Percentiles rank a stretch among this genome's conserved stretches.
These are phyloP conservation scores for Fusarium zealandicum DNA, from an alignment of 2,329 filamentous ascomycete species.

Conservation along the genomic window DNA sequence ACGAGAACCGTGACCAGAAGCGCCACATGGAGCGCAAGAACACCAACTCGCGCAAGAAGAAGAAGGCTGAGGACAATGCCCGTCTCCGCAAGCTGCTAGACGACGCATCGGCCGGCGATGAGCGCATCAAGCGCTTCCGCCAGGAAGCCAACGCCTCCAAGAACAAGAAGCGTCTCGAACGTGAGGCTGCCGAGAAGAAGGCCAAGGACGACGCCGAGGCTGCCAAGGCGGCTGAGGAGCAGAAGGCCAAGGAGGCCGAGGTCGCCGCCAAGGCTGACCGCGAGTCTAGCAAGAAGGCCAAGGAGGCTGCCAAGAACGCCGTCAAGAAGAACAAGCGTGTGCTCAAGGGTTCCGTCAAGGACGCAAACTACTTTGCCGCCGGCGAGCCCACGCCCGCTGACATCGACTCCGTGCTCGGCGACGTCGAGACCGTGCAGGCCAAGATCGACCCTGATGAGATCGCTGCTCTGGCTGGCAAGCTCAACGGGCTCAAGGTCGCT, in stretches of 20 bases:
- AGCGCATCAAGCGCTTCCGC: constrained; percentile 97
- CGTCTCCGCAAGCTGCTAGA: constrained; percentile 91
- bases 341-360: constrained; percentile 91
- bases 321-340: constrained; percentile 99
- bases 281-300: constrained; percentile 88
- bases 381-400: constrained; percentile 76
- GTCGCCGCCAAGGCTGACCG: constrained; percentile 84
- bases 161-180: constrained; percentile 92
- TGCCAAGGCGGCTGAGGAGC: constrained; percentile 84
- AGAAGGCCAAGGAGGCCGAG: constrained; percentile 82
- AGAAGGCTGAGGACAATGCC: constrained; percentile 96
- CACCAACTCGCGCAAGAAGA: constrained; percentile 96
- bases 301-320: constrained; percentile 98
- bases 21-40: constrained; percentile 99
- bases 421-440: constrained; percentile 85
- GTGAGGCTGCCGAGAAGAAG: constrained; percentile 89
- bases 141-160: constrained; percentile 91
- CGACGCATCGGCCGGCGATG: constrained; percentile 81
- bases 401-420: constrained; percentile 83
- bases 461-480: constrained; percentile 79
- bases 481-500: constrained; percentile 79
- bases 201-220: constrained; percentile 84
- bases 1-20: constrained; percentile 99
- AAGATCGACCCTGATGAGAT: constrained; percentile 94
- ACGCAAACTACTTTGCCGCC: constrained; percentile 93